Percentiles rank a stretch among this genome's conserved stretches.
Conservation (phyloP, 2,329 filamentous ascomycete species). For the Fusarium falciforme region DNA sequence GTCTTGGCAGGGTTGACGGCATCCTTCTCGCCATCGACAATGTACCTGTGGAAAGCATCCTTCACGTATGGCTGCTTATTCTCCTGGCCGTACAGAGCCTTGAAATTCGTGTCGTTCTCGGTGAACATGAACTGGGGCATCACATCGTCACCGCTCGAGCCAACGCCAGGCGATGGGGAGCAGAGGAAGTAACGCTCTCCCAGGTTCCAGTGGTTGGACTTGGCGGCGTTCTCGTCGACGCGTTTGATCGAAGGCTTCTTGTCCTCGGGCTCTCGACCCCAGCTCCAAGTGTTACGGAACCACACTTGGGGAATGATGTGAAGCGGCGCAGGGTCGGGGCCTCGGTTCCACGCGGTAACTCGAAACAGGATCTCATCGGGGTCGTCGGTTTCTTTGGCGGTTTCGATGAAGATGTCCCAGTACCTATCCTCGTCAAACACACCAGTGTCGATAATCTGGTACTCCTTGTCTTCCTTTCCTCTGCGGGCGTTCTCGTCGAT, state of each 20-base stretch:
- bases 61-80: constrained; percentile 91
- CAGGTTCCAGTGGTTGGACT: constrained; percentile 82
- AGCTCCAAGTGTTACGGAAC: constrained; percentile 98
- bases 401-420: constrained; percentile 98
- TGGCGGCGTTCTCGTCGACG: constrained; percentile 73
- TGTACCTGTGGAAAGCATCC: constrained; percentile 91
- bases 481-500: constrained; percentile 85
- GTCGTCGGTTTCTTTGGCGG: constrained; percentile 92
- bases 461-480: constrained; percentile 82
- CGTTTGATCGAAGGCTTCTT: constrained; percentile 84
- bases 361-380: constrained; percentile 93
- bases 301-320: constrained; percentile 96
- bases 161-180: constrained; percentile 89
- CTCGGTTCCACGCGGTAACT: constrained; percentile 95
- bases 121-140: constrained; percentile 90
- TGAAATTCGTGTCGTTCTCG: constrained; percentile 93
- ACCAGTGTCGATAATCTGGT: constrained; percentile 91
- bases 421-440: constrained; percentile 90
- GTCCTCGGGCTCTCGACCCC: constrained; percentile 81
- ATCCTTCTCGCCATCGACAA: constrained; percentile 83
- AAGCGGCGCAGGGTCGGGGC: constrained; percentile 87
- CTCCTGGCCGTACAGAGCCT: constrained; percentile 78
- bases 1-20: constrained; percentile 83
- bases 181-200: constrained; percentile 87
- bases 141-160: constrained; percentile 82